A percentile compares a stretch with the other conserved stretches of the same genome.
phyloP scores from a whole-genome alignment of 306 rosid genomes.

The Casuarina equisetifolia region DNA sequence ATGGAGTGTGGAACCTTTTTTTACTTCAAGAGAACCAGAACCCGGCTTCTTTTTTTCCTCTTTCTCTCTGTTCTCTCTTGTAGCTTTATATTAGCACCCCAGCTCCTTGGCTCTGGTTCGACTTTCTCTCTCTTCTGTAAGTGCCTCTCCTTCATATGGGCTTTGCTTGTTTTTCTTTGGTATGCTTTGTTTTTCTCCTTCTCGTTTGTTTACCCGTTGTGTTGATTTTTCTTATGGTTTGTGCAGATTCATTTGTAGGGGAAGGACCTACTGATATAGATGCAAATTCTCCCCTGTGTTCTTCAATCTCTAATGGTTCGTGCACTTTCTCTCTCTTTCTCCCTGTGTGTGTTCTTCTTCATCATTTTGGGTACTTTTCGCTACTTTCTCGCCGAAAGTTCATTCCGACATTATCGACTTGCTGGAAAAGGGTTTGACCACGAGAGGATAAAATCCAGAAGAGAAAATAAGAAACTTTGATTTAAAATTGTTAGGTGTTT shows the following conservation, averaged over 20 bases:
- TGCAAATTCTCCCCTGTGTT: slow-evolving; percentile 48
- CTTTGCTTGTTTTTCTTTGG: not conserved
- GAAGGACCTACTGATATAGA: slow-evolving; percentile 35
- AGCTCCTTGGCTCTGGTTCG: slow-evolving; percentile 46
- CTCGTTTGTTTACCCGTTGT: not conserved
- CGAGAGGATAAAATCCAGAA: not conserved
- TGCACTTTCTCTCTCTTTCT: not conserved
- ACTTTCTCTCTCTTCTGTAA: slow-evolving; percentile 48
- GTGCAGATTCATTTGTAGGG: slow-evolving; percentile 49
- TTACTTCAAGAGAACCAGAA: slow-evolving; percentile 54
- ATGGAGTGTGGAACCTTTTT: slow-evolving; percentile 44
- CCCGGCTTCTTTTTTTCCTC: slow-evolving; percentile 55
- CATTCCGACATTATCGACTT: not conserved
- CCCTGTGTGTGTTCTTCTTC: not conserved
- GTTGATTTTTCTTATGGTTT: slow-evolving; percentile 16
- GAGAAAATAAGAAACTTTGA: not conserved
- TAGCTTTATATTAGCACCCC: slow-evolving; percentile 48
- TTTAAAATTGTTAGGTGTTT: not conserved
- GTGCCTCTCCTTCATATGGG: slow-evolving; percentile 2
- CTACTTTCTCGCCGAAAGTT: not conserved
- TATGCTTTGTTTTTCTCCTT: not conserved
- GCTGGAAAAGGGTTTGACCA: slow-evolving; percentile 7
- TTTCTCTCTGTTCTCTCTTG: slow-evolving; percentile 62
- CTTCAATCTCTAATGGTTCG: slow-evolving; percentile 61
- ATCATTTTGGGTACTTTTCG: not conserved